phyloP scores from a whole-genome alignment of 768 basidiomycete species.

The Tricholoma saponaceum region DNA sequence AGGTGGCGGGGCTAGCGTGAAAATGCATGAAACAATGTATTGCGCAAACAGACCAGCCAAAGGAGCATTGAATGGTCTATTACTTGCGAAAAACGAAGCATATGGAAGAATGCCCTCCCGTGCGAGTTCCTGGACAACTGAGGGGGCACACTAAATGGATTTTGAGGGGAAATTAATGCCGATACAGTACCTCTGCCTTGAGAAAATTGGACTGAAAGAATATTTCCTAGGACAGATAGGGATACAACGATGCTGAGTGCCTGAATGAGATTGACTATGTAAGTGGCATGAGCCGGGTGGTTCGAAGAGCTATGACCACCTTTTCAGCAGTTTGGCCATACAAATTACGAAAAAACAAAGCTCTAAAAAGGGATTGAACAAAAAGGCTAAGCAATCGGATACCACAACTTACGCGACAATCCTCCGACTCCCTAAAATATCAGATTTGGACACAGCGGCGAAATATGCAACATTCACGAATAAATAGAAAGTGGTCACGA shows the following conservation, averaged over 20 bases:
- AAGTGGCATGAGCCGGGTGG: too few species aligned
- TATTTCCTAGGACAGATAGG: conserved; percentile 60
- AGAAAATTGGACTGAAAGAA: conserved; percentile 59
- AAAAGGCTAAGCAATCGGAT: too few species aligned
- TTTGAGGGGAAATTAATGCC: too few species aligned
- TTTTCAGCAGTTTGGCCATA: conserved; percentile 60
- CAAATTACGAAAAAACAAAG: conserved; percentile 71
- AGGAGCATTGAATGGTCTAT: conserved; percentile 67
- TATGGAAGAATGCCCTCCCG: conserved; percentile 67
- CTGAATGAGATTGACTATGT: too few species aligned
- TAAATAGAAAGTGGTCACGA: too few species aligned
- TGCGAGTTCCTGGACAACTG: conserved; percentile 72
- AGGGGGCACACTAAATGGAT: background rate
- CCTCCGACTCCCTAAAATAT: too few species aligned
- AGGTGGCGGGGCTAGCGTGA: conserved; percentile 55
- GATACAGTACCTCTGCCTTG: conserved; percentile 54
- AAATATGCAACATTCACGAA: too few species aligned
- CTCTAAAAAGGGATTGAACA: conserved; percentile 28
- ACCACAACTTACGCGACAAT: too few species aligned
- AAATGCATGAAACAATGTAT: conserved; percentile 52
- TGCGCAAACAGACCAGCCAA: conserved; percentile 59
- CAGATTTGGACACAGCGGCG: too few species aligned
- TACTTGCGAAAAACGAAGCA: conserved; percentile 65
- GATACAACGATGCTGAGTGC: conserved; percentile 58
- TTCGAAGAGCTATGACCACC: conserved; percentile 37